Percentiles rank a stretch among this genome's conserved stretches.
Evolutionary conservation across 495 filamentous ascomycete species (phyloP).

Genomic region (Penicillium tannophilum): DNA sequence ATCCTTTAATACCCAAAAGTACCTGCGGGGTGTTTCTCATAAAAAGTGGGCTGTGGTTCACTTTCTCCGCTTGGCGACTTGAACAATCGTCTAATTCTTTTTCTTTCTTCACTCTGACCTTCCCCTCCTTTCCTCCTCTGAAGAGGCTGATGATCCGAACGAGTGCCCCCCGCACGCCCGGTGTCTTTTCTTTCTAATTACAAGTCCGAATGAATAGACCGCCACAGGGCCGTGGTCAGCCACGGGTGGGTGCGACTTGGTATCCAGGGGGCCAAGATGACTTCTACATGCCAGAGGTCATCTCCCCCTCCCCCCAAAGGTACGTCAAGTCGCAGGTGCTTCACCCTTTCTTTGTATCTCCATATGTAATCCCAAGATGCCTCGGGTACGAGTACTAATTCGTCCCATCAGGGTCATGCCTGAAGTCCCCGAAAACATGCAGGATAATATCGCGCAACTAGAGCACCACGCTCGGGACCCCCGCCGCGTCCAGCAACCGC

Average conservation of each 20-base stretch:
- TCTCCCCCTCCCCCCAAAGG: conserved; percentile 89
- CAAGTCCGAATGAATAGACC: conserved; percentile 36
- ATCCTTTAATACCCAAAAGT: no score
- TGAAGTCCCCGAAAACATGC: conserved; percentile 83
- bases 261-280: conserved; percentile 88
- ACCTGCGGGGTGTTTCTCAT: neutral
- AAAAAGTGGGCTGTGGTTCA: conserved; percentile 17
- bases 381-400: conserved; percentile 30
- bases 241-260: conserved; percentile 78
- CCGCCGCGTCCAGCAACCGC: conserved; percentile 40
- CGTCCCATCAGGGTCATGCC: conserved; percentile 63
- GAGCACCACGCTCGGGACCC: conserved; percentile 71
- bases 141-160: conserved; percentile 5
- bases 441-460: conserved; percentile 85
- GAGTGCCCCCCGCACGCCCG: neutral
- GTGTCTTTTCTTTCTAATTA: neutral
- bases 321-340: conserved; percentile 42
- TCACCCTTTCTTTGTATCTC: neutral
- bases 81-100: neutral
- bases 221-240: conserved; percentile 45
- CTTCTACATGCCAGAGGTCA: conserved; percentile 77
- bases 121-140: neutral
- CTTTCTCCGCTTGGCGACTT: conserved; percentile 6
- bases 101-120: neutral
- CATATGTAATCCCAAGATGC: conserved; percentile 14